Evolutionary conservation across 495 filamentous ascomycete genomes (phyloP).

Genomic region (Zalerion maritima): DNA sequence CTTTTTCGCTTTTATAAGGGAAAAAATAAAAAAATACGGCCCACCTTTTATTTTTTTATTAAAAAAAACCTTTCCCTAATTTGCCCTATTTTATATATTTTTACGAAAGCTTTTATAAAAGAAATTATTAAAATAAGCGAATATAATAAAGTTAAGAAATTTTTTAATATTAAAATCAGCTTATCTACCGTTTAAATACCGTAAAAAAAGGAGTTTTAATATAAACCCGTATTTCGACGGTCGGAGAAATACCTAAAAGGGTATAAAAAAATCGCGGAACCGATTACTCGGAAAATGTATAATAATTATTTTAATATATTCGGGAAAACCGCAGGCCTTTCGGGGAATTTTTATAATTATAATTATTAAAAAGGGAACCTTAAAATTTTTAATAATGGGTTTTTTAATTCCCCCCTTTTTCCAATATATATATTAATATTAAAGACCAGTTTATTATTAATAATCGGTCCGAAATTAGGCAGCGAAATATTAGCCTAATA

Average conservation of each 20-base stretch:
- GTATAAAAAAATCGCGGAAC: slow-evolving; percentile 1
- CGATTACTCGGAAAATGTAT: not conserved
- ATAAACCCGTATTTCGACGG: slow-evolving; percentile 3
- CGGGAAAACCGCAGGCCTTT: slow-evolving; percentile 1
- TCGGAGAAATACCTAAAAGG: not conserved
- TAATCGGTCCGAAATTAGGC: slow-evolving; percentile 1
- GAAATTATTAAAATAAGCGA: no score
- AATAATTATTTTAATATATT: slow-evolving; percentile 2
- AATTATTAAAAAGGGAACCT: slow-evolving; percentile 3
- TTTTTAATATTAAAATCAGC: no score
- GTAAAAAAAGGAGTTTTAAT: slow-evolving; percentile 5
- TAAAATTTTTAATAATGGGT: slow-evolving; percentile 2
- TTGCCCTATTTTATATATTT: slow-evolving; percentile 1
- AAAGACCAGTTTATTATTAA: not conserved
- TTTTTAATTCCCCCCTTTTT: not conserved
- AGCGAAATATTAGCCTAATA: slow-evolving; percentile 1
- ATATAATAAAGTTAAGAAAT: no score
- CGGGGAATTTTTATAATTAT: not conserved
- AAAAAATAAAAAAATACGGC: slow-evolving; percentile 3
- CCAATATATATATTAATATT: not conserved
- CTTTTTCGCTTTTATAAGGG: no score
- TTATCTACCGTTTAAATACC: slow-evolving; percentile 4
- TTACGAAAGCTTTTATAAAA: no score
- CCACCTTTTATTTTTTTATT: slow-evolving; percentile 1
- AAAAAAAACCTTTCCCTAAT: slow-evolving; percentile 1